Evolutionary conservation across 2,329 filamentous ascomycete species (phyloP), one percentile per base, ranked within the genome.

Genomic region (Trichophyton rubrum): DNA sequence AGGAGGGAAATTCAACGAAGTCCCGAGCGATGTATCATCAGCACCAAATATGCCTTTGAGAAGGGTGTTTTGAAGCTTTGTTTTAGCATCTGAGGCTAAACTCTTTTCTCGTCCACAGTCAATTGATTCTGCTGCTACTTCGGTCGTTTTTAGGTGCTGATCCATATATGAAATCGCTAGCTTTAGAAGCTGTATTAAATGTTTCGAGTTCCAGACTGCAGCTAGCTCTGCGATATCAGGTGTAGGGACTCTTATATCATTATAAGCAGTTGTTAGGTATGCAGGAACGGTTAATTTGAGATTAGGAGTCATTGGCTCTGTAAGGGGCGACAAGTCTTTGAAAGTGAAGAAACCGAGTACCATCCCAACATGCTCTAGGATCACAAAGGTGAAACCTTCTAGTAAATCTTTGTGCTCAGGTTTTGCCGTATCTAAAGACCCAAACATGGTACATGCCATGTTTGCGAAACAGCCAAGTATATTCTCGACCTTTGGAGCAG

Each of bases 41-140:
- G 67, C 58, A 7, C 73, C 74, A 61, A 77, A 78, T 0, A 77
- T 68, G 6, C 74, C 72, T 51, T 72, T 71, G 27, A 77, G 66
- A 8, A 78, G 68, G 15, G 73, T 76, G 55, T 68, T 71, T 62
- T 77, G 75, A 17, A 78, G 62, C 11, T 65, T 68, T 35, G 64
- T 62, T 59, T 70, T 74, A 4, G 65, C 63, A 3, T 61, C 7
- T 7, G 43, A 17, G 56, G 66, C 15, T 59, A 64, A 33, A 20
- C 49, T 30, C 4, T 20, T 41, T 1, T 35, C 15, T 17, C 17
- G 22, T 20, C n/a, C 9, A 15, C 9, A 11, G n/a, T 47, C 20
- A n/a, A 11, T n/a, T 22, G 55, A 24, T 15, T 7, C 5, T 15
- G 33, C 9, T 43, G 55, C 3, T 35, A n/a, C 22, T 15, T 41